Conservation (phyloP, 2,329 filamentous ascomycete genomes). For the Periconia sp. region DNA sequence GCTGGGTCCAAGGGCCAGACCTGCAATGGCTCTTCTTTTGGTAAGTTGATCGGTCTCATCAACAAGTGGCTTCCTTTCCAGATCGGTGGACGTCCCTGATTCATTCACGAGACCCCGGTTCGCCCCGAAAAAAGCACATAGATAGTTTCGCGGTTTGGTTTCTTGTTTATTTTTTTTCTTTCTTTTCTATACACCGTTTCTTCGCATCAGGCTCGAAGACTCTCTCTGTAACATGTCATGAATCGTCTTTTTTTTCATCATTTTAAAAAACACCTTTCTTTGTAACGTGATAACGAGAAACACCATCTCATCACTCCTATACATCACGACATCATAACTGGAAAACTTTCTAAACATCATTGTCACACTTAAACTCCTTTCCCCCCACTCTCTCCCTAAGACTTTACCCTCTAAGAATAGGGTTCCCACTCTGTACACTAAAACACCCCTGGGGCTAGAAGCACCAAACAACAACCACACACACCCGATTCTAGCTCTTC, state of each 20-base stretch:
- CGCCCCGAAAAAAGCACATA: not conserved
- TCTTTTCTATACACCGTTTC: not conserved
- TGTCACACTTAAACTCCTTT: too few relatives aligned
- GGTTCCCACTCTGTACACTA: too few relatives aligned
- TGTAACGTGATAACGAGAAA: not conserved
- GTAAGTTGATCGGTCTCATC: conserved; percentile 10
- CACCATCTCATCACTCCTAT: not conserved
- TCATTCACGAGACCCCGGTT: conserved; percentile 13
- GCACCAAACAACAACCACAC: not conserved
- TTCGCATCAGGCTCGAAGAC: not conserved
- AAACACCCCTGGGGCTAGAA: too few relatives aligned
- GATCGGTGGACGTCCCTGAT: not conserved
- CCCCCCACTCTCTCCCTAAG: too few relatives aligned
- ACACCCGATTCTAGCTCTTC: too few relatives aligned
- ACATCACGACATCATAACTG: too few relatives aligned
- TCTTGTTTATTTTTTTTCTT: not conserved
- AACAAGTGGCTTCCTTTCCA: not conserved
- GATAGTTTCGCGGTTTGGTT: not conserved
- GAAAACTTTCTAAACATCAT: too few relatives aligned
- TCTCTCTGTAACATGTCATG: not conserved
- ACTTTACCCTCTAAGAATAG: too few relatives aligned
- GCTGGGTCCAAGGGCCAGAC: conserved; percentile 31
- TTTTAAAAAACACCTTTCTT: not conserved
- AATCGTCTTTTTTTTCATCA: not conserved
- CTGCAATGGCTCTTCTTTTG: conserved; percentile 47